Base-by-base conservation (phyloP, 2,329 filamentous ascomycete species). In the Epichloe typhina region DNA sequence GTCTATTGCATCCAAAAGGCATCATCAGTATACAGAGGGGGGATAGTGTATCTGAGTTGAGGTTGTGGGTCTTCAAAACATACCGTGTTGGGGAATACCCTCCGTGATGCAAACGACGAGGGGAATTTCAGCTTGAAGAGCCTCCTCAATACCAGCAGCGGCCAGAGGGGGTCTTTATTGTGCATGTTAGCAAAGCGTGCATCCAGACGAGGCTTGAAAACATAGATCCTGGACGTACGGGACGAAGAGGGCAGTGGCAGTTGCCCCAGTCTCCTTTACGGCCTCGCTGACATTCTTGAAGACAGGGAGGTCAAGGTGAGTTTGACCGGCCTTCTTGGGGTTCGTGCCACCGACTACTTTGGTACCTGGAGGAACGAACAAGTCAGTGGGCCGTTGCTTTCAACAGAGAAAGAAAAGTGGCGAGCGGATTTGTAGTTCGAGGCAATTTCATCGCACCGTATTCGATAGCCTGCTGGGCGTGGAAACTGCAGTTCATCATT, bases 321-420 rank as follows among this genome's bases (percentile, higher is more conserved):
- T 84, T 63, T 80, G 73, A 65, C 93, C 93, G 59, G 93, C 93
- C 78, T 98, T 98, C 80, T 95, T 97, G 67, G 93, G 93, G 77
- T 97, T 97, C 66, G 91, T 97, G 67, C 93, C 93, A 70, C 93
- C 93, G 59, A 98, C 89, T 59, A 98, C 88, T 69, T 95, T 91
- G 63, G 93, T 98, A 69, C 91, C 88, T 94, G 53, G 36, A 55
- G 5, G 5, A 8, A 50, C 19, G 31, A 47, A 36, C 48, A 50
- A 53, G 55, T 66, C 52, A 66, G 64, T 53, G 9, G 1, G 2
- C 6, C 9, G 37, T 33, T 19, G 15, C 35, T 17, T 9, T 41
- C 6, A 21, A 33, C 17, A 31, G 31, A 31, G 17, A 6, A 8
- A 4, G 46, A 15, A 15, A 1, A 26, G 7, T 17, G 26, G 38